These are phyloP conservation scores for Cyberlindnera subsufficiens DNA, from an alignment of 805 yeast genomes.

Conservation along the genomic window DNA sequence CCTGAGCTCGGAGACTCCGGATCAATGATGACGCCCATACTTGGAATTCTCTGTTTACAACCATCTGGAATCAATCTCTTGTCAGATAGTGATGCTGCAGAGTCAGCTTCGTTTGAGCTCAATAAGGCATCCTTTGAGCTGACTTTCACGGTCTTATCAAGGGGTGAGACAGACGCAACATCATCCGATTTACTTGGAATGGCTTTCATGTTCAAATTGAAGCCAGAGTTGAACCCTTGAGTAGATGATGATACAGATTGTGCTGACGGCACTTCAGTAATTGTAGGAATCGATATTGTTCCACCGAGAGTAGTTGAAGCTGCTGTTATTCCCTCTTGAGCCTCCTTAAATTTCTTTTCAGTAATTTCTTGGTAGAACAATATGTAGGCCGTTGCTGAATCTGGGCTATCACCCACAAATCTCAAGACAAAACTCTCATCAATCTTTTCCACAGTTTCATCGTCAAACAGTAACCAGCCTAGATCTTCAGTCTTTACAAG, in stretches of 20 bases:
- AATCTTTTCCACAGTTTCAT: constrained; percentile 87
- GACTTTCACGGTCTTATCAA: constrained; percentile 12
- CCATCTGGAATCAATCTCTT: not conserved
- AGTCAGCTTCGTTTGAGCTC: constrained; percentile 14
- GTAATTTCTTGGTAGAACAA: constrained; percentile 68
- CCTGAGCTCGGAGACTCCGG: not conserved
- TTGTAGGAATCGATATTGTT: not conserved
- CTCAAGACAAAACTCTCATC: constrained; percentile 76
- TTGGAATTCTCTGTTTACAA: not conserved
- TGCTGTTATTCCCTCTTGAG: not conserved
- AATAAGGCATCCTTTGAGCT: constrained; percentile 13
- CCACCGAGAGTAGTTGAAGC: not conserved
- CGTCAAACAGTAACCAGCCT: constrained; percentile 93
- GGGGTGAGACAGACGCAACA: constrained; percentile 13
- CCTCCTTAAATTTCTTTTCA: constrained; percentile 28
- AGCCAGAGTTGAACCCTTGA: constrained; percentile 8
- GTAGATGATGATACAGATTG: not conserved
- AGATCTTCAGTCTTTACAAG: constrained; percentile 69
- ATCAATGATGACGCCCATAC: not conserved
- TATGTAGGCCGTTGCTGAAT: constrained; percentile 88
- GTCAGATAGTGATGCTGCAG: constrained; percentile 17
- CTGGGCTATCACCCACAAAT: constrained; percentile 84
- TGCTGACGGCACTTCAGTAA: not conserved
- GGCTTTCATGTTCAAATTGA: constrained; percentile 10
- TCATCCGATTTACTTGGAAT: constrained; percentile 5